These are phyloP conservation scores for Pestalotiopsis fici DNA, from an alignment of 2,329 filamentous ascomycete species.

Conservation along the genomic window DNA sequence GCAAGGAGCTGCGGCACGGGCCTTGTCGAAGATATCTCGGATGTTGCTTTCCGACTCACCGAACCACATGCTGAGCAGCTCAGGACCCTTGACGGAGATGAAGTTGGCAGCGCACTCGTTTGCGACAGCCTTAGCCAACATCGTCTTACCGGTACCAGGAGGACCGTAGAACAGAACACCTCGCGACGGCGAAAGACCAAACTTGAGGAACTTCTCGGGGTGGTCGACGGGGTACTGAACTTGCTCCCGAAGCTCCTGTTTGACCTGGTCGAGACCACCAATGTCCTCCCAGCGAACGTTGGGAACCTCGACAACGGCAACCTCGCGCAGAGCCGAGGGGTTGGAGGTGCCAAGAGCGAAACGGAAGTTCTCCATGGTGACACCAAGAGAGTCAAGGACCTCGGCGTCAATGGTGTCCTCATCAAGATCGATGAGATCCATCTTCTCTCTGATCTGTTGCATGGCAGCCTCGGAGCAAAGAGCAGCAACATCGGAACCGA, in stretches of 20 bases:
- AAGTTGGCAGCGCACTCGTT: conserved; percentile 99
- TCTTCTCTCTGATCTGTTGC: conserved; percentile 99
- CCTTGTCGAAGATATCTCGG: conserved; percentile 99
- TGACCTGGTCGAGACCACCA: conserved; percentile 96
- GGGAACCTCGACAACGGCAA: conserved; percentile 97
- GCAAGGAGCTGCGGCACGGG: conserved; percentile 94
- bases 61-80: conserved; percentile 99
- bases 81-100: conserved; percentile 98
- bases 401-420: conserved; percentile 99
- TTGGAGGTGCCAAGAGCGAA: conserved; percentile 98
- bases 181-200: conserved; percentile 94
- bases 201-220: conserved; percentile 99
- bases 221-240: conserved; percentile 99
- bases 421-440: conserved; percentile 98
- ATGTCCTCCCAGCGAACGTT: conserved; percentile 99
- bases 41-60: conserved; percentile 99
- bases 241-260: conserved; percentile 98
- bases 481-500: conserved; percentile 96
- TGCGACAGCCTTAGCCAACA: conserved; percentile 98
- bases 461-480: conserved; percentile 99
- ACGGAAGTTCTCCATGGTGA: conserved; percentile 99
- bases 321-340: conserved; percentile 96
- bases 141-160: conserved; percentile 99
- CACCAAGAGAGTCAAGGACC: conserved; percentile 95
- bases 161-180: conserved; percentile 99